These are phyloP conservation scores for Ramaria sp. DNA, from an alignment of 768 basidiomycete genomes.

Conservation along the genomic window DNA sequence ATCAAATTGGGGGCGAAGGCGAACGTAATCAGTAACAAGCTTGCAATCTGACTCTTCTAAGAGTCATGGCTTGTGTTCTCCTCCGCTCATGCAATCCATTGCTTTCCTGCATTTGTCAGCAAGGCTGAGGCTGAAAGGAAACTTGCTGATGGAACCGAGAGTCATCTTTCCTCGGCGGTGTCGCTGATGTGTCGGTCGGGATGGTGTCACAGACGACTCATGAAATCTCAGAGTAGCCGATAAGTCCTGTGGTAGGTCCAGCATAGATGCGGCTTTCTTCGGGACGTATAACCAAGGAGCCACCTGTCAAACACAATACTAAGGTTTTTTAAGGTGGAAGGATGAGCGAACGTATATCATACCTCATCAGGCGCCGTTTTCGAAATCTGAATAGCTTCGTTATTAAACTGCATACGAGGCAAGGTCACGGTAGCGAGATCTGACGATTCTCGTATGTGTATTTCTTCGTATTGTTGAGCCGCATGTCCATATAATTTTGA, in stretches of 20 bases:
- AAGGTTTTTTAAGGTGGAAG: not conserved
- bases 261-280: conserved; percentile 2
- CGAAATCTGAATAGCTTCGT: not conserved
- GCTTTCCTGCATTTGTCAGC: not conserved
- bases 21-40: not conserved
- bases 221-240: not conserved
- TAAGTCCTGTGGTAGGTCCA: conserved; percentile 2
- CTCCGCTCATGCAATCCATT: not conserved
- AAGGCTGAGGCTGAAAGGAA: not conserved
- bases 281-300: conserved; percentile 5
- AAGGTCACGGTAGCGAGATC: not conserved
- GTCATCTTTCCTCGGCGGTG: not conserved
- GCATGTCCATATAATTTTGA: not conserved
- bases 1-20: not conserved
- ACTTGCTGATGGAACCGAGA: not conserved
- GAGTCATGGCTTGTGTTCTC: not conserved
- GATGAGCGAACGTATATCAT: not conserved
- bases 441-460: not conserved
- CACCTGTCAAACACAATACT: not conserved
- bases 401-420: not conserved
- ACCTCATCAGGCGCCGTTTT: not conserved
- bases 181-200: not conserved
- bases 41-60: not conserved
- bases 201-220: not conserved
- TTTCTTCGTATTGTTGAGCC: not conserved